Evolutionary conservation across 257 asterid species (phyloP).

Genomic region (Nyctanthes arbortristis): DNA sequence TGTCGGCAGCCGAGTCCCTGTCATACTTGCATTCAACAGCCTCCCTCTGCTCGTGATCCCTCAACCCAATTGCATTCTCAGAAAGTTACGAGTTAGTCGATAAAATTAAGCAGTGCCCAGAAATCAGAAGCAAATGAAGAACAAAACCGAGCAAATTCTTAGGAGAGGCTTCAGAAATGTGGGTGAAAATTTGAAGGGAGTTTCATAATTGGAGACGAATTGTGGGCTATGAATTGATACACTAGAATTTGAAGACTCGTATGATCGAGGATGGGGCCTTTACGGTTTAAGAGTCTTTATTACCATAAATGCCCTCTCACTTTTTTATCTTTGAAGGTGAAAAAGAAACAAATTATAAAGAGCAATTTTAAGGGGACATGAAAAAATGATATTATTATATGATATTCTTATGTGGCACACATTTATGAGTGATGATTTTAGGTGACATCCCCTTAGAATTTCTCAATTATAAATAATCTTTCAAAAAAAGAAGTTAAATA

Average conservation of each 20-base stretch:
- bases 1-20: conserved; percentile 61
- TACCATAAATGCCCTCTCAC: background rate
- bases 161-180: background rate
- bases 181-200: background rate
- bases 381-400: no score
- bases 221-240: background rate
- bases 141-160: background rate
- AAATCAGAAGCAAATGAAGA: background rate
- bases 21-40: background rate
- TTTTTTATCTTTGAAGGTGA: background rate
- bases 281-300: background rate
- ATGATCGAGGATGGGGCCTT: conserved; percentile 1
- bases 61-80: background rate
- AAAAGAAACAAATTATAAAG: background rate
- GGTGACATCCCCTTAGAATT: no score
- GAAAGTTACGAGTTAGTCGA: background rate
- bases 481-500: no score
- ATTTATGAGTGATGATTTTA: no score
- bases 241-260: background rate
- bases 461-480: no score
- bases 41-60: background rate
- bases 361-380: background rate
- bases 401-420: no score
- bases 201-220: background rate
- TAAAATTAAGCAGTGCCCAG: background rate